Percentiles rank a stretch among this genome's conserved stretches.
Evolutionary conservation across 2,329 filamentous ascomycete genomes (phyloP).

Genomic region (Pleomassaria siparia): DNA sequence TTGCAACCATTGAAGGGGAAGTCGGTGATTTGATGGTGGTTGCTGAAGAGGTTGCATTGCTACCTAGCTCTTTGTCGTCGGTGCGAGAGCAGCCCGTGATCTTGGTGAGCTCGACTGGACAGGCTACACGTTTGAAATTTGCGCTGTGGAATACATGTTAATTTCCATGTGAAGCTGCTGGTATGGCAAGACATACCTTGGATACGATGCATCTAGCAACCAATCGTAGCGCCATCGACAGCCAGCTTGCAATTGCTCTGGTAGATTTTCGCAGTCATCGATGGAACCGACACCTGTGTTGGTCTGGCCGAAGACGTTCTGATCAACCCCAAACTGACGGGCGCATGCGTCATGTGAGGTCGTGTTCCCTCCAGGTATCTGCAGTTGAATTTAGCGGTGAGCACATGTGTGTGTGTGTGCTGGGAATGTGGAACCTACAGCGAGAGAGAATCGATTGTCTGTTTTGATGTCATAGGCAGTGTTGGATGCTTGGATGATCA

Average conservation of each 20-base stretch:
- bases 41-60: slow-evolving; percentile 15
- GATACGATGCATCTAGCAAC: slow-evolving; percentile 36
- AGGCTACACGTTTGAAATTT: slow-evolving; percentile 40
- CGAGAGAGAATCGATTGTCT: slow-evolving; percentile 38
- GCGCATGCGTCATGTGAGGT: slow-evolving; percentile 37
- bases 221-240: slow-evolving; percentile 42
- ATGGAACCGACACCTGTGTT: slow-evolving; percentile 28
- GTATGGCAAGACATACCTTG: slow-evolving; percentile 26
- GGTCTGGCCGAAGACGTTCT: slow-evolving; percentile 36
- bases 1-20: slow-evolving; percentile 12
- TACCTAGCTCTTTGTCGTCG: slow-evolving; percentile 31
- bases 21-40: slow-evolving; percentile 13
- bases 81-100: slow-evolving; percentile 36
- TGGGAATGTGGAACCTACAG: slow-evolving; percentile 22
- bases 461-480: slow-evolving; percentile 50
- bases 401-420: neutral
- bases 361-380: slow-evolving; percentile 42
- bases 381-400: slow-evolving; percentile 10
- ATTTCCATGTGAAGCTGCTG: slow-evolving; percentile 7
- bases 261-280: slow-evolving; percentile 38
- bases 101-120: slow-evolving; percentile 36
- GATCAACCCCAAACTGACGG: slow-evolving; percentile 33
- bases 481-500: slow-evolving; percentile 67
- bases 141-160: slow-evolving; percentile 29
- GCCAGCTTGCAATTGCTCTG: slow-evolving; percentile 25